phyloP scores from a whole-genome alignment of 208 protist species.

The Trypanosoma conorhini region DNA sequence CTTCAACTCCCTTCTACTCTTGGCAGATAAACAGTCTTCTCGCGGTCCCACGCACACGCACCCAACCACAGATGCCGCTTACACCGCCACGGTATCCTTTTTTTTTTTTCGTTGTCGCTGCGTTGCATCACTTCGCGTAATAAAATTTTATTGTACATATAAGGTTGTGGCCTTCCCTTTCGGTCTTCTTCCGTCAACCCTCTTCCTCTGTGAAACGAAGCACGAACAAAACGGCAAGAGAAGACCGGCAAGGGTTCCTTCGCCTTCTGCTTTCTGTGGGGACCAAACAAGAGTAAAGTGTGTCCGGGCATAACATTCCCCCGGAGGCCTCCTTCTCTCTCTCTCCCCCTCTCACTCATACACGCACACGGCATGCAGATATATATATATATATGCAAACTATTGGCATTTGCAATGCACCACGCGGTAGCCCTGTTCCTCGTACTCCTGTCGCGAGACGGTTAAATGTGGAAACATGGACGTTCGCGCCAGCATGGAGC shows the following conservation, averaged over 20 bases:
- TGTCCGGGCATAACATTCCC: background rate
- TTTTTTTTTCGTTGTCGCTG: background rate
- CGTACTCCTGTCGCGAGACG: constrained; percentile 83
- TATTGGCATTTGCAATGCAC: constrained; percentile 90
- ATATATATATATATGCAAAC: constrained; percentile 8
- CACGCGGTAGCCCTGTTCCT: constrained; percentile 79
- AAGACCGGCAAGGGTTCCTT: background rate
- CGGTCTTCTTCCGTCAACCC: background rate
- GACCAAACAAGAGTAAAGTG: background rate
- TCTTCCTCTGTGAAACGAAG: background rate
- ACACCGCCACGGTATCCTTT: too few species aligned
- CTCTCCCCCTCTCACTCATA: too few species aligned
- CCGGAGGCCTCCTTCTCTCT: background rate
- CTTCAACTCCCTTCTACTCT: background rate
- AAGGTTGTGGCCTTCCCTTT: background rate
- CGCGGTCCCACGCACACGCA: background rate
- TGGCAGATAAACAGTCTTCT: background rate
- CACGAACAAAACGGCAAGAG: background rate
- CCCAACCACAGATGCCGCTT: background rate
- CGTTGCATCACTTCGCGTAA: background rate
- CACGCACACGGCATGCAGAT: background rate
- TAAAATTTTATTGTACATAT: background rate
- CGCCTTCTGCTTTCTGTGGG: background rate
- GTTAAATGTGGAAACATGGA: constrained; percentile 88
- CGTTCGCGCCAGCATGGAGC: constrained; percentile 80